A percentile compares a stretch with the other conserved stretches of the same genome.
These are phyloP conservation scores for Blastocrithidia nonstop DNA, from an alignment of 208 protist genomes.

Conservation along the genomic window DNA sequence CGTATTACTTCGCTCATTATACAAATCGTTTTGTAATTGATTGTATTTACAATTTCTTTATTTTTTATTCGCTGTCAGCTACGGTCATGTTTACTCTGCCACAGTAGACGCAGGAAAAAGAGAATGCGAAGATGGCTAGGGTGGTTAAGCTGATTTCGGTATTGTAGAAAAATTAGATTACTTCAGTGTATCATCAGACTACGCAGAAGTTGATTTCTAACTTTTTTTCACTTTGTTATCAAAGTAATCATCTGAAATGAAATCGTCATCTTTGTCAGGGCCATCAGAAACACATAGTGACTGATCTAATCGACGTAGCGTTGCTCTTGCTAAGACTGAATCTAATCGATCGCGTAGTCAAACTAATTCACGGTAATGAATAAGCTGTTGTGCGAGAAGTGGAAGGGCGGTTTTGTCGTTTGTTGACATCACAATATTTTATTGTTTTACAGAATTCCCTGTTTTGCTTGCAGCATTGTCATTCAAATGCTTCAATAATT, in stretches of 20 bases:
- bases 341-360: conserved; percentile 41
- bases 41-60: too few relatives aligned
- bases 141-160: too few relatives aligned
- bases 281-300: conserved; percentile 19
- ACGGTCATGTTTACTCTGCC: neutral
- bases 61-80: neutral
- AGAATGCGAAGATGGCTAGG: too few relatives aligned
- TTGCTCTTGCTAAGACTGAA: conserved; percentile 17
- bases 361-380: conserved; percentile 32
- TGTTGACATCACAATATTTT: too few relatives aligned
- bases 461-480: too few relatives aligned
- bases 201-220: too few relatives aligned
- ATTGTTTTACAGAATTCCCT: too few relatives aligned
- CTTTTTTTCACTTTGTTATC: too few relatives aligned
- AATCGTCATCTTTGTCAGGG: conserved; percentile 14
- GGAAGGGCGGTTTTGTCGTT: conserved; percentile 7
- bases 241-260: conserved; percentile 41
- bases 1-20: conserved; percentile 5
- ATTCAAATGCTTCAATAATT: too few relatives aligned
- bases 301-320: conserved; percentile 11
- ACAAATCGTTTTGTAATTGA: too few relatives aligned
- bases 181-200: too few relatives aligned
- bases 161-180: too few relatives aligned
- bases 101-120: neutral
- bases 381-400: conserved; percentile 11